Evolutionary conservation across 2,329 filamentous ascomycete genomes (phyloP).

Genomic region (Neofusicoccum sp.): DNA sequence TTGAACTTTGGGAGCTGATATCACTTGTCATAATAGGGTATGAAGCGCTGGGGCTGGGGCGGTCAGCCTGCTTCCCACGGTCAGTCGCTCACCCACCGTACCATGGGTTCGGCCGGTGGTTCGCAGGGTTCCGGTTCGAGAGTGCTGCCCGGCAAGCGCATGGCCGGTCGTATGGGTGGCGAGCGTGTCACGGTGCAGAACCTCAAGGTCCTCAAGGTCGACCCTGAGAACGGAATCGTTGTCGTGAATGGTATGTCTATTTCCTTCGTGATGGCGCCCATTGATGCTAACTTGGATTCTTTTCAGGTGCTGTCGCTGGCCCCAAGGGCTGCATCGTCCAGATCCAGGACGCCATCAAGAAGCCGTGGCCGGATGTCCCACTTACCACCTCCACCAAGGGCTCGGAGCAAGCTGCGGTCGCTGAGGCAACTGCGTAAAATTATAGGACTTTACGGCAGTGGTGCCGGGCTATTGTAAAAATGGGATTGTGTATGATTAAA

Average conservation of each 20-base stretch:
- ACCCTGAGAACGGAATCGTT: conserved; percentile 83
- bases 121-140: conserved; percentile 90
- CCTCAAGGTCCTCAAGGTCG: conserved; percentile 83
- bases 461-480: background rate
- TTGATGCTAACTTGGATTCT: background rate
- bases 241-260: conserved; percentile 72
- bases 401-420: background rate
- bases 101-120: conserved; percentile 85
- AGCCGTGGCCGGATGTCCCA: conserved; percentile 62
- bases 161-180: conserved; percentile 94
- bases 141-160: conserved; percentile 94
- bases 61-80: conserved; percentile 93
- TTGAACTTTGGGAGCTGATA: background rate
- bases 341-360: conserved; percentile 90
- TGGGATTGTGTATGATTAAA: background rate
- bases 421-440: conserved; percentile 23
- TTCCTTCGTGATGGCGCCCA: background rate
- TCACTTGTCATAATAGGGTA: conserved; percentile 56
- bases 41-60: conserved; percentile 91
- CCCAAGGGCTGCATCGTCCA: conserved; percentile 84
- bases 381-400: background rate
- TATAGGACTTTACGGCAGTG: background rate
- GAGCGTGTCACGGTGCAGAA: conserved; percentile 89
- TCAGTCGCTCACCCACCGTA: conserved; percentile 91
- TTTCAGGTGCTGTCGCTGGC: conserved; percentile 71